A percentile compares a stretch with the other conserved stretches of the same genome.
These are phyloP conservation scores for Amanita phalloides DNA, from an alignment of 768 basidiomycete genomes.

Conservation along the genomic window DNA sequence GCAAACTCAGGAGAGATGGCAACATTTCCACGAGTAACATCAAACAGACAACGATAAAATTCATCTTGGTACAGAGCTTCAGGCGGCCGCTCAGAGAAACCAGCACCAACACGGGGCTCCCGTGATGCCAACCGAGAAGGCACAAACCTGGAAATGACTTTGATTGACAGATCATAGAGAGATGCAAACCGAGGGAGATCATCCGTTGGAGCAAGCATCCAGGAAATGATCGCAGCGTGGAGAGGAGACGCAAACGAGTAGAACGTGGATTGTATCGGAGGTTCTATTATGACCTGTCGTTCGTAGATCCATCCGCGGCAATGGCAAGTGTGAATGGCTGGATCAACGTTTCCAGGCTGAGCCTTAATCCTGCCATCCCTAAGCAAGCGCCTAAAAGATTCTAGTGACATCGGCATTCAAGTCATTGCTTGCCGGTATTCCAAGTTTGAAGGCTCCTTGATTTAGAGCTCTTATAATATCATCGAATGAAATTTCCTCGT, in stretches of 20 bases:
- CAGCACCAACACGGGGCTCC: not conserved
- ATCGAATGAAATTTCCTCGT: not conserved
- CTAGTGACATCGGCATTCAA: not conserved
- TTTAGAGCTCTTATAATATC: not conserved
- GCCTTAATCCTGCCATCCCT: not conserved
- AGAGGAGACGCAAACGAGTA: not conserved
- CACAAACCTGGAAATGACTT: not conserved
- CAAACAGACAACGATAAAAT: not conserved
- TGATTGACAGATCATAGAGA: not conserved
- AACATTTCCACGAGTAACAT: slow-evolving; percentile 3
- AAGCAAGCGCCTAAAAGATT: not conserved
- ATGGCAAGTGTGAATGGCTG: not conserved
- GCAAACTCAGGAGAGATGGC: slow-evolving; percentile 4
- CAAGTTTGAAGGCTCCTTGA: not conserved
- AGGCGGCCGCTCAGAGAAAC: not conserved
- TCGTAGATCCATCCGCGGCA: not conserved
- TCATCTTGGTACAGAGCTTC: slow-evolving; percentile 8
- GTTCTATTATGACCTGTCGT: too few species aligned
- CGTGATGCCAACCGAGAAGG: not conserved
- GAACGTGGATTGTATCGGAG: too few species aligned
- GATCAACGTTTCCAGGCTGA: not conserved
- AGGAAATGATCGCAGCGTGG: not conserved
- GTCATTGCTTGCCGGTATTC: not conserved
- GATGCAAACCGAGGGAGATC: not conserved
- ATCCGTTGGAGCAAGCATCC: not conserved